Percentiles rank a stretch among this genome's conserved stretches.
These are phyloP conservation scores for Gossypium stocksii DNA, from an alignment of 345 rosid species.

Conservation along the genomic window DNA sequence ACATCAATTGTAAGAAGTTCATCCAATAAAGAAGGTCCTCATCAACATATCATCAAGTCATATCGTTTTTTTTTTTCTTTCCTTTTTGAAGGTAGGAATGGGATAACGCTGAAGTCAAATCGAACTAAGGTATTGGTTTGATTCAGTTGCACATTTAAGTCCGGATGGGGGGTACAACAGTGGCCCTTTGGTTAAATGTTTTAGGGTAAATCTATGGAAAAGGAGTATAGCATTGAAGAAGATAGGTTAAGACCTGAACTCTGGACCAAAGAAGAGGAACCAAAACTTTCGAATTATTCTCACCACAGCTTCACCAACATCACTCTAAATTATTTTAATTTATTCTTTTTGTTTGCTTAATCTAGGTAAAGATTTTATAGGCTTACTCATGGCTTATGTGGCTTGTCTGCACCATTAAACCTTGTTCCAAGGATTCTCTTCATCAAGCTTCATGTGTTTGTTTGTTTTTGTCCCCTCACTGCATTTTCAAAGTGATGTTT, in stretches of 20 bases:
- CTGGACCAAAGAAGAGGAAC: slow-evolving; percentile 94
- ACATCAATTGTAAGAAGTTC: too few species aligned
- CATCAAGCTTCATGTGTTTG: background rate
- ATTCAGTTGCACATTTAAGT: too few species aligned
- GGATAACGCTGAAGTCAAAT: too few species aligned
- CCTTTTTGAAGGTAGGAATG: too few species aligned
- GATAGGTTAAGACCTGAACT: slow-evolving; percentile 62
- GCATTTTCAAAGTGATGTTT: background rate
- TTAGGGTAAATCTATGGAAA: slow-evolving; percentile 3
- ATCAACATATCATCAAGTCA: too few species aligned
- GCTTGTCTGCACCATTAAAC: background rate
- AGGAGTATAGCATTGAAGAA: background rate
- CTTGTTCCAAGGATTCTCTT: background rate
- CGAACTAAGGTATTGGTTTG: too few species aligned
- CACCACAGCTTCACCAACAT: slow-evolving; percentile 21
- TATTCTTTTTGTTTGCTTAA: background rate
- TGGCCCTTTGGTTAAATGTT: too few species aligned
- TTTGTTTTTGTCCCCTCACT: background rate
- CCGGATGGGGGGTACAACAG: too few species aligned
- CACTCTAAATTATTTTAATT: background rate
- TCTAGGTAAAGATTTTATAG: background rate
- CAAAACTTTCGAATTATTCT: slow-evolving; percentile 85
- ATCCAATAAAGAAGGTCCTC: too few species aligned
- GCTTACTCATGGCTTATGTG: slow-evolving; percentile 9
- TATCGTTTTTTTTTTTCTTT: too few species aligned